Evolutionary conservation across 2,329 filamentous ascomycete genomes (phyloP), one percentile per base, ranked within the genome.

Genomic region (Calonectria pauciramosa): DNA sequence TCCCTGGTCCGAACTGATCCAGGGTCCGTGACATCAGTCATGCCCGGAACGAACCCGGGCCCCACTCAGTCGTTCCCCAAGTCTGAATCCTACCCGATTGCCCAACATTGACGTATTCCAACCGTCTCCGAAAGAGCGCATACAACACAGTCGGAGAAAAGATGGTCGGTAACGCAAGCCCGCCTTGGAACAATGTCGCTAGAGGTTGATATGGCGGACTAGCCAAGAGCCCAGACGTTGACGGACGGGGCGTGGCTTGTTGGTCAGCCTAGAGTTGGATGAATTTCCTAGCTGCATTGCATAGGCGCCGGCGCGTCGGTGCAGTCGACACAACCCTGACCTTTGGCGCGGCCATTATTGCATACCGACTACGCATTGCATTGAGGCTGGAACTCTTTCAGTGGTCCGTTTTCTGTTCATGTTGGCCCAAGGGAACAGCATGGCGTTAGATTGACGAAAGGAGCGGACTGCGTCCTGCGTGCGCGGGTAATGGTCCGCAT

Each of bases 221-320:
- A 26, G 41, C 68, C 47, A 44, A 32, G 30, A 44, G 63, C 67
- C 52, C 64, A 68, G 44, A 36, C 68, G 59, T 63, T 54, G n/a
- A 70, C 56, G 51, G 34, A 70, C 41, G 68, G 51, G 44, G 68
- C 64, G 56, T 63, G 56, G 56, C 56, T 63, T 63, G 56, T 51
- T 51, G 65, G 38, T 60, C 64, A 63, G 64, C 44, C 65, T 18
- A 73, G 47, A 67, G 67, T 63, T 59, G 56, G 68, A 69, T 70
- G 70, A 52, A 68, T 41, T 52, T 49, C 49, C 56, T 49, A 68
- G 52, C 54, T 76, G 77, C 73, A 80, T 79, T 72, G 70, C 79
- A 78, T 81, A 81, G 71, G 76, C 80, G 80, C 79, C 80, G 75
- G 75, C 72, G 73, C 74, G 65, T 70, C 64, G 44, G 73, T 54